Evolutionary conservation across 148 eudicot species (phyloP).

Genomic region (Cornus suecica): DNA sequence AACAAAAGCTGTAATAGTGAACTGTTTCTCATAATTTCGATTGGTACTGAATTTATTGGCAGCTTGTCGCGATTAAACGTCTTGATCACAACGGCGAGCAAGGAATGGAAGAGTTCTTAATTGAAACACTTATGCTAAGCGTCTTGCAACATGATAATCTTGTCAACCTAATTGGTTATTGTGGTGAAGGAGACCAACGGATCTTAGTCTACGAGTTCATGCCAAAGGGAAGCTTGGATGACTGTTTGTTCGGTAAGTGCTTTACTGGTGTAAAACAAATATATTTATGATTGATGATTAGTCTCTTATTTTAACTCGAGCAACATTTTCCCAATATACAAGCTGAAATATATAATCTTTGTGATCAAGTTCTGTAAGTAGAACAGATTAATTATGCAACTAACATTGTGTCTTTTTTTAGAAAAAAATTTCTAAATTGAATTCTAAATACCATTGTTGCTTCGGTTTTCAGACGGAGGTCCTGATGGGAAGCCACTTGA

Average conservation of each 20-base stretch:
- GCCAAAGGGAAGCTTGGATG: conserved; percentile 22
- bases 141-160: not conserved
- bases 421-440: not conserved
- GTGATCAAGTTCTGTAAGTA: not conserved
- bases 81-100: conserved; percentile 44
- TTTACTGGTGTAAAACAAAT: not conserved
- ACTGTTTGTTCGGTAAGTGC: conserved; percentile 43
- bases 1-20: not conserved
- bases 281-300: no score
- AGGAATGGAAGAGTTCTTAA: conserved; percentile 49
- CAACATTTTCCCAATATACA: not conserved
- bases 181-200: not conserved
- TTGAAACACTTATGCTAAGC: not conserved
- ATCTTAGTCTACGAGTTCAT: not conserved
- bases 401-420: no score
- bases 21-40: not conserved
- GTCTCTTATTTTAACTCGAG: not conserved
- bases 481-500: not conserved
- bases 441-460: conserved; percentile 31
- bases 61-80: conserved; percentile 48
- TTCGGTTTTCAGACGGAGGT: not conserved
- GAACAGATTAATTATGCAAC: not conserved
- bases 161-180: not conserved
- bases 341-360: no score
- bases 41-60: conserved; percentile 9